Evolutionary conservation across 768 basidiomycete genomes (phyloP).

Genomic region (Cubamyces sp.): DNA sequence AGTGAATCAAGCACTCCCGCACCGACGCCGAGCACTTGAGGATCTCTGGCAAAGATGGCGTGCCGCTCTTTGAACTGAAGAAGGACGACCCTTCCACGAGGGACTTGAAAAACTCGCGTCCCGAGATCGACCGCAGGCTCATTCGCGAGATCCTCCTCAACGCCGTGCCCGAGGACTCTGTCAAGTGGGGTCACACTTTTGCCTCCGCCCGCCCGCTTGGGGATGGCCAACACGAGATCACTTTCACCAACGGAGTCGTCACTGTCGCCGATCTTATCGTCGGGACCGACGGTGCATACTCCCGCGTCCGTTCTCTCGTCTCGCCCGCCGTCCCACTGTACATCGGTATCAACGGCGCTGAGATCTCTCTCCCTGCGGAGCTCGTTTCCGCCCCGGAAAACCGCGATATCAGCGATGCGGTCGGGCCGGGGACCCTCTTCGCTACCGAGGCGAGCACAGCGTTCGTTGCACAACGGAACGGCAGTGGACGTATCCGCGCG

Average conservation of each 20-base stretch:
- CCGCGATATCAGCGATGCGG: constrained; percentile 9
- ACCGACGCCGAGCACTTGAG: constrained; percentile 12
- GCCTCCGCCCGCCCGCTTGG: constrained; percentile 33
- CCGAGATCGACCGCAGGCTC: constrained; percentile 19
- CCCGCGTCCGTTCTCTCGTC: constrained; percentile 6
- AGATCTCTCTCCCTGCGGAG: neutral
- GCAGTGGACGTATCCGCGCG: constrained; percentile 8
- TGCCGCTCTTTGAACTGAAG: neutral
- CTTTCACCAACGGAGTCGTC: constrained; percentile 9
- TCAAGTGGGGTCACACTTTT: constrained; percentile 47
- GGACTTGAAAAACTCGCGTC: constrained; percentile 6
- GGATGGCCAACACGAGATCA: constrained; percentile 29
- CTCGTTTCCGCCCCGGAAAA: constrained; percentile 7
- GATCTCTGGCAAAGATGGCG: constrained; percentile 12
- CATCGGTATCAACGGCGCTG: constrained; percentile 8
- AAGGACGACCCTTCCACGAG: neutral
- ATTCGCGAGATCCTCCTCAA: constrained; percentile 16
- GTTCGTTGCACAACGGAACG: constrained; percentile 7
- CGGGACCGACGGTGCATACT: constrained; percentile 10
- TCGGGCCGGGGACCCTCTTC: constrained; percentile 6
- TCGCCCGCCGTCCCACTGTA: constrained; percentile 4
- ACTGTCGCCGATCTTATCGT: neutral
- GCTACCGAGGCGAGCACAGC: constrained; percentile 3
- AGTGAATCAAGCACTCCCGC: constrained; percentile 4
- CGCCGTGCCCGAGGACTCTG: constrained; percentile 35